Evolutionary conservation across 768 basidiomycete species (phyloP).

Genomic region (Russula compacta): DNA sequence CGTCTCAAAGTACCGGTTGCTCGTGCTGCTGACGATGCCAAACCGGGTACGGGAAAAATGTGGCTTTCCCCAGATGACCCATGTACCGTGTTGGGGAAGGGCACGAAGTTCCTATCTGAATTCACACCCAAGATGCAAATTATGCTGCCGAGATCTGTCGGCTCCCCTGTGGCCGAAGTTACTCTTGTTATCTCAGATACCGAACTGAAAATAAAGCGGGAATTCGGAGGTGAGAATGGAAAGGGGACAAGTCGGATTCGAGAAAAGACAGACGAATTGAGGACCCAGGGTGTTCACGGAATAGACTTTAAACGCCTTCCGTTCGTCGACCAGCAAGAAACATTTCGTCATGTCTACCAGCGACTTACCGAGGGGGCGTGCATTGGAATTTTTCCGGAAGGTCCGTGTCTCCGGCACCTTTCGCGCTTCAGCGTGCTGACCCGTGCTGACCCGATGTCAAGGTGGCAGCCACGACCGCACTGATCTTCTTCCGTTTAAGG

Average conservation of each 20-base stretch:
- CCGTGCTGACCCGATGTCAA: constrained; percentile 26
- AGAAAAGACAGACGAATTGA: constrained; percentile 56
- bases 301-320: constrained; percentile 77
- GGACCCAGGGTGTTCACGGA: constrained; percentile 47
- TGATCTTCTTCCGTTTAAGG: constrained; percentile 92
- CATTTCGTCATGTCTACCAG: constrained; percentile 91
- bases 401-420: constrained; percentile 31
- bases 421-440: constrained; percentile 4
- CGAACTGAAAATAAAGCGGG: constrained; percentile 72
- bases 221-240: constrained; percentile 76
- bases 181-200: constrained; percentile 85
- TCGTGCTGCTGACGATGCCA: constrained; percentile 82
- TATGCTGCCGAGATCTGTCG: constrained; percentile 72
- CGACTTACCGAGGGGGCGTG: constrained; percentile 76
- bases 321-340: constrained; percentile 86
- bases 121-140: constrained; percentile 77
- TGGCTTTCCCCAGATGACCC: constrained; percentile 68
- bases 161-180: constrained; percentile 74
- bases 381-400: constrained; percentile 98
- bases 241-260: constrained; percentile 59
- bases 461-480: constrained; percentile 98
- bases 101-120: constrained; percentile 67
- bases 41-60: constrained; percentile 63
- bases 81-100: constrained; percentile 71
- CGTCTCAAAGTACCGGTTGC: constrained; percentile 70